A percentile compares a stretch with the other conserved stretches of the same genome.
Evolutionary conservation across 108 stramenopile species (phyloP).

Genomic region (Fragilaria radians): DNA sequence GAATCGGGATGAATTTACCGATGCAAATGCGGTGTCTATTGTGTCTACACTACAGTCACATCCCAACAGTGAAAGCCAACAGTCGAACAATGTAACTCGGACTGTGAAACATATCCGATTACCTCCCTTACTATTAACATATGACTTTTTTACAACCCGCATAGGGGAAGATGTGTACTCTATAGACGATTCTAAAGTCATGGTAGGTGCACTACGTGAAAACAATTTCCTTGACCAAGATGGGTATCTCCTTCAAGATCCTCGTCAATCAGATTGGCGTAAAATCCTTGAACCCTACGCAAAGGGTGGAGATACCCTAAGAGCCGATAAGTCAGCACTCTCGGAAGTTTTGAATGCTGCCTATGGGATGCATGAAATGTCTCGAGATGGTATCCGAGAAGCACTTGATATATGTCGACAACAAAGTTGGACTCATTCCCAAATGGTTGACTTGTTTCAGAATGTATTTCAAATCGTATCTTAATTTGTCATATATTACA

Average conservation of each 20-base stretch:
- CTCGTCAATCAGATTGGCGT: conserved; percentile 21
- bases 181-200: conserved; percentile 8
- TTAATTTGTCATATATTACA: no score
- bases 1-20: conserved; percentile 10
- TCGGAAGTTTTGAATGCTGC: conserved; percentile 37
- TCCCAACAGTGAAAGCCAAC: no score
- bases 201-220: conserved; percentile 8
- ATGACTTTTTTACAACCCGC: conserved; percentile 13
- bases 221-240: conserved; percentile 6
- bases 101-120: conserved; percentile 17
- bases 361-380: conserved; percentile 31
- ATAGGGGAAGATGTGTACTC: background rate
- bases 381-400: conserved; percentile 28
- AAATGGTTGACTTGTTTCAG: no score
- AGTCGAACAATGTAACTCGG: background rate
- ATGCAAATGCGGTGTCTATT: conserved; percentile 3
- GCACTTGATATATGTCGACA: conserved; percentile 21
- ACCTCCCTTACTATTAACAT: conserved; percentile 9
- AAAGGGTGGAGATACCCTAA: conserved; percentile 9
- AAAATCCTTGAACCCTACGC: background rate
- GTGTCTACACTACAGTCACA: background rate
- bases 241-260: conserved; percentile 11
- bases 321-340: conserved; percentile 22
- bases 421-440: no score
- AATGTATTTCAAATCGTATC: no score